Evolutionary conservation across 1,284 basidiomycete species (phyloP), one percentile per base, ranked within the genome.

Genomic region (Irpex sp.): DNA sequence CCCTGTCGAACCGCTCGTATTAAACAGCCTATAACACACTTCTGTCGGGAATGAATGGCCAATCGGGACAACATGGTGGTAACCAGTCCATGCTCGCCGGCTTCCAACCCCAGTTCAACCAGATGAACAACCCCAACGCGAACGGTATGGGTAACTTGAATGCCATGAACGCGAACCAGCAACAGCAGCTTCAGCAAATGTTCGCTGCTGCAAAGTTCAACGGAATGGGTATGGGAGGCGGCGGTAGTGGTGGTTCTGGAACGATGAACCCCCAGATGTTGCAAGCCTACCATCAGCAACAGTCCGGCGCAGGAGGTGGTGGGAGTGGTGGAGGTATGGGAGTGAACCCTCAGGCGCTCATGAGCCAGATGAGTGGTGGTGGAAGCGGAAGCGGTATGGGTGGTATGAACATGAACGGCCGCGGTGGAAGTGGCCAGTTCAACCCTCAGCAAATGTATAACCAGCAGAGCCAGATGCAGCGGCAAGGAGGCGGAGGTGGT

Each of bases 41-140:
- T 50, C 15, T 13, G 37, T 43, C 61, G 59, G 49, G 49, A 50
- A 67, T 67, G 66, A 67, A 67, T 62, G 35, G 50, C 47, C 60
- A 61, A 36, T 36, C 59, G 47, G 66, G 61, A 3, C 61, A 65
- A 19, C 61, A 58, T 35, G 58, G 49, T 56, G 72, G 74, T 61
- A 76, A 73, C 57, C 72, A 74, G 19, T 73, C 75, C 53, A 77
- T 77, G 71, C 73, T 77, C 62, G 74, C 75, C 49, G 69, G 73
- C 47, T 74, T 72, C 43, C 71, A 65, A 59, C 58, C 50, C 33
- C 65, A 65, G 54, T 55, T 17, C 66, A 67, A 54, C 61, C 60
- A 21, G 63, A 66, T n/a, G 57, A 61, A 21, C 57, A 60, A 49
- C 56, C 39, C n/a, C 17, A 53, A n/a, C 55, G 50, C 53, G 39